These are phyloP conservation scores for Pezicula carpinea DNA, from an alignment of 2,329 filamentous ascomycete genomes.

Conservation along the genomic window DNA sequence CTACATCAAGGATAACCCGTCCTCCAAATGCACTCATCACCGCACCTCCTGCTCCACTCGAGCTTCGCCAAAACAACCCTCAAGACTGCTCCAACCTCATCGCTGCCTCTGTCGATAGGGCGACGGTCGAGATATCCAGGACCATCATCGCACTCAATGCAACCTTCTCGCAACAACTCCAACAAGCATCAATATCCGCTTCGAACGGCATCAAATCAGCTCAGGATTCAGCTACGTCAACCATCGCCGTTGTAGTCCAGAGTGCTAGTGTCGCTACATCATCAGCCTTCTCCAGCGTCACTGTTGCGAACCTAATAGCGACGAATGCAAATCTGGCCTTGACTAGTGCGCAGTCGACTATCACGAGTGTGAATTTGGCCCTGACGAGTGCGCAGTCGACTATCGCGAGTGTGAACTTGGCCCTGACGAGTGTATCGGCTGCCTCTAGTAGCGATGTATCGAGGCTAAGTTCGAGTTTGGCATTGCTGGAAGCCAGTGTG, in stretches of 20 bases:
- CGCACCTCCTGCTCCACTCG: constrained; percentile 5
- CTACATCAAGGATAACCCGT: background rate
- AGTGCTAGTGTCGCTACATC: constrained; percentile 12
- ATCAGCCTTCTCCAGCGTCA: constrained; percentile 11
- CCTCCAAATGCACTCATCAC: constrained; percentile 10
- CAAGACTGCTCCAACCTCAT: constrained; percentile 13
- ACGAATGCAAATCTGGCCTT: constrained; percentile 7
- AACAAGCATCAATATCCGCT: constrained; percentile 11
- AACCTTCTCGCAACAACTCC: constrained; percentile 16
- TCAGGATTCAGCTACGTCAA: constrained; percentile 8
- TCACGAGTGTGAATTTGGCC: constrained; percentile 1
- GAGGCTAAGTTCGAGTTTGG: constrained; percentile 12
- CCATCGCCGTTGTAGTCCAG: constrained; percentile 3
- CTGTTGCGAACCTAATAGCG: constrained; percentile 8
- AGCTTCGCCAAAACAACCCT: constrained; percentile 14
- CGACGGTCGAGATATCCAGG: constrained; percentile 15
- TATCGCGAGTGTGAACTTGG: background rate
- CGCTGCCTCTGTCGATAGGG: constrained; percentile 14
- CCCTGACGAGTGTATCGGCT: constrained; percentile 6
- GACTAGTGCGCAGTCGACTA: constrained; percentile 4
- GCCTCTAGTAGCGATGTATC: constrained; percentile 14
- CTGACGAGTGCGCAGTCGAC: constrained; percentile 1
- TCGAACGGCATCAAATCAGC: constrained; percentile 12
- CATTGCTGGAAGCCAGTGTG: constrained; percentile 8
- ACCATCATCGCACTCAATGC: constrained; percentile 17